phyloP scores from a whole-genome alignment of 202 grass and related monocot species.

The Zizania palustris region DNA sequence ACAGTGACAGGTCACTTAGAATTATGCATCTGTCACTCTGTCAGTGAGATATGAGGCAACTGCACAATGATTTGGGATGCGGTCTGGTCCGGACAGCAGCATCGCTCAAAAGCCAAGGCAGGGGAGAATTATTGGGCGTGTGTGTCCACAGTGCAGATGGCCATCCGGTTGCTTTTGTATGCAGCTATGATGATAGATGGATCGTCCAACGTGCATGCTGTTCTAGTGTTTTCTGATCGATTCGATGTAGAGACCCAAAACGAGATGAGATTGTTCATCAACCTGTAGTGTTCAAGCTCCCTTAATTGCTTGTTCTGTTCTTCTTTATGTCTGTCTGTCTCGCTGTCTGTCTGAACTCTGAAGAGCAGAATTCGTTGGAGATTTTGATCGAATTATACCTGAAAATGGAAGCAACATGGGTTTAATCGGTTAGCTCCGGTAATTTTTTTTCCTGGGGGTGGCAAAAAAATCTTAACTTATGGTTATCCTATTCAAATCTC shows the following conservation, averaged over 20 bases:
- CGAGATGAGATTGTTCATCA: no score
- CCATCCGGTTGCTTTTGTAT: background rate
- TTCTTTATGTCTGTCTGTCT: background rate
- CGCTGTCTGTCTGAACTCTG: background rate
- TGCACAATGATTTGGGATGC: conserved; percentile 35
- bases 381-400: conserved; percentile 29
- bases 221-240: conserved; percentile 25
- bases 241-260: no score
- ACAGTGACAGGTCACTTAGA: background rate
- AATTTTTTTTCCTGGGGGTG: no score
- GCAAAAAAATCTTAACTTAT: no score
- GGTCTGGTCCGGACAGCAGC: conserved; percentile 40
- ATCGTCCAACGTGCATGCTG: conserved; percentile 1
- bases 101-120: conserved; percentile 44
- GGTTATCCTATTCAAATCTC: no score
- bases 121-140: conserved; percentile 36
- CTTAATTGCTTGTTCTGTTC: conserved; percentile 15
- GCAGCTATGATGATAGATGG: conserved; percentile 32
- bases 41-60: background rate
- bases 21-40: background rate
- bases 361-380: conserved; percentile 31
- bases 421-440: no score
- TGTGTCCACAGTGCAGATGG: conserved; percentile 9
- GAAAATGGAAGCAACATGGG: conserved; percentile 18
- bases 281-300: no score